Conservation (phyloP, 176 grass and related monocot genomes). For the Oryza meridionalis region DNA sequence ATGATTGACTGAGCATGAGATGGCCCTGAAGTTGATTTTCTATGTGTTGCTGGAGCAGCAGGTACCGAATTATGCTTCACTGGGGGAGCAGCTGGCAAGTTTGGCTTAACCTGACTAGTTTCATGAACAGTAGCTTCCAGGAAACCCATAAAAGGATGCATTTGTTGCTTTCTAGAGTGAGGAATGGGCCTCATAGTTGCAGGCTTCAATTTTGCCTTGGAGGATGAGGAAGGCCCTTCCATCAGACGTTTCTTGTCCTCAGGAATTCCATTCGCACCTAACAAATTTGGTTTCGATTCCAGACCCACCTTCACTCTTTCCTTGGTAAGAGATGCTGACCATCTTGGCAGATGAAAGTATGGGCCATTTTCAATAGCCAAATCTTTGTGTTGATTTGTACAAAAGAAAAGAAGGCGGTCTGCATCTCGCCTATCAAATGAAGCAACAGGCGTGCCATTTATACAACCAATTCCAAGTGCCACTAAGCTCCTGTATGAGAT, state of each 20-base stretch:
- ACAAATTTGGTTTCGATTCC: constrained; percentile 50
- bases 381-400: constrained; percentile 53
- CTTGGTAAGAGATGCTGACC: constrained; percentile 68
- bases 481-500: constrained; percentile 80
- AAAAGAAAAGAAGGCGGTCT: constrained; percentile 95
- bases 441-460: constrained; percentile 87
- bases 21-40: constrained; percentile 74
- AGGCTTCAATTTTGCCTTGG: constrained; percentile 61
- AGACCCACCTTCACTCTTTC: constrained; percentile 53
- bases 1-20: constrained; percentile 66
- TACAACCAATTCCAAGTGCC: constrained; percentile 84
- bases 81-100: constrained; percentile 44
- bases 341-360: constrained; percentile 59
- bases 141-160: constrained; percentile 79
- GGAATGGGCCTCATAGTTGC: constrained; percentile 84
- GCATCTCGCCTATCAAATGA: constrained; percentile 88
- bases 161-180: constrained; percentile 72
- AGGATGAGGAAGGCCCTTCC: constrained; percentile 43
- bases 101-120: constrained; percentile 49
- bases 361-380: constrained; percentile 47
- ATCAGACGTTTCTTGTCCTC: constrained; percentile 38
- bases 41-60: constrained; percentile 55
- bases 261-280: constrained; percentile 40
- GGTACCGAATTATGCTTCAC: constrained; percentile 63
- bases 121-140: constrained; percentile 47